phyloP scores from a whole-genome alignment of 352 stramenopile genomes.

The Phytophthora multivora region DNA sequence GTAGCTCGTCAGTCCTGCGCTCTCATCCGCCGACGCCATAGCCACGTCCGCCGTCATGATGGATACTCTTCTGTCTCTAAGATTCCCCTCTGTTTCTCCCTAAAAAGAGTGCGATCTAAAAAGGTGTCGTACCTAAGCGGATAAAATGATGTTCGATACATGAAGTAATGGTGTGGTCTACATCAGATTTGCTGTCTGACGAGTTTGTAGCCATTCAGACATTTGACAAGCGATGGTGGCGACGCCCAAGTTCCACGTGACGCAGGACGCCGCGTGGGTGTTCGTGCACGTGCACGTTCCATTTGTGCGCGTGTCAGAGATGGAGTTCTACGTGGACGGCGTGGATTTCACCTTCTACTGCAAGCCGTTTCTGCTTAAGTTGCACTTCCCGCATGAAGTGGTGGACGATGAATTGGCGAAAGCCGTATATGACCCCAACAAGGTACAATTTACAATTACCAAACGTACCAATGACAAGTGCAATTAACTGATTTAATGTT shows the following conservation, averaged over 20 bases:
- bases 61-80: constrained; percentile 1
- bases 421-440: constrained; percentile 91
- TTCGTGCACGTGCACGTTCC: constrained; percentile 90
- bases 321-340: constrained; percentile 92
- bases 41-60: constrained; percentile 52
- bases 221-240: constrained; percentile 74
- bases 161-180: neutral
- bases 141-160: neutral
- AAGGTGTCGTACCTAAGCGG: constrained; percentile 7
- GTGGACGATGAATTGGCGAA: constrained; percentile 91
- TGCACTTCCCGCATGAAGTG: constrained; percentile 91
- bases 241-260: constrained; percentile 83
- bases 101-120: constrained; percentile 31
- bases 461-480: neutral
- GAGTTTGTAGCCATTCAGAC: constrained; percentile 34
- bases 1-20: constrained; percentile 85
- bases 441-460: constrained; percentile 42
- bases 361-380: constrained; percentile 97
- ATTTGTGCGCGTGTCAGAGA: constrained; percentile 91
- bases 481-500: neutral
- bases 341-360: constrained; percentile 95
- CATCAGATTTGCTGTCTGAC: neutral
- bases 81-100: constrained; percentile 11
- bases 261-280: constrained; percentile 81
- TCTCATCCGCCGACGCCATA: constrained; percentile 37